phyloP scores from a whole-genome alignment of 176 grass and related monocot species.

The Triticum aestivum region IWGSC_CS_RefSeq_v2.1 NC_057814.1:207125677-207126176 shows the following conservation, averaged over 20 bases:
- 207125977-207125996: conserved; percentile 95
- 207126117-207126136: conserved; percentile 95
- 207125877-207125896: conserved; percentile 12
- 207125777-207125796: conserved; percentile 65
- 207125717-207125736: conserved; percentile 96
- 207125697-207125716: conserved; percentile 86
- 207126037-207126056: conserved; percentile 98
- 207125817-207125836: conserved; percentile 97
- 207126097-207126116: conserved; percentile 97
- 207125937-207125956: conserved; percentile 1
- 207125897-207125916: conserved; percentile 3
- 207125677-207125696: conserved; percentile 84
- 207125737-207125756: conserved; percentile 92
- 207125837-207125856: conserved; percentile 75
- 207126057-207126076: conserved; percentile 99
- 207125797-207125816: conserved; percentile 82
- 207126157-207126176: conserved; percentile 97
- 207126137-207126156: conserved; percentile 97
- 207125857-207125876: conserved; percentile 15
- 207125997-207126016: conserved; percentile 91
- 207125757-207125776: conserved; percentile 87
- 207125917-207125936: background rate
- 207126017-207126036: conserved; percentile 74
- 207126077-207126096: conserved; percentile 99
- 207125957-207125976: conserved; percentile 22